Evolutionary conservation across 2,329 filamentous ascomycete genomes (phyloP).

Genomic region (Neonectria neomacrospora): DNA sequence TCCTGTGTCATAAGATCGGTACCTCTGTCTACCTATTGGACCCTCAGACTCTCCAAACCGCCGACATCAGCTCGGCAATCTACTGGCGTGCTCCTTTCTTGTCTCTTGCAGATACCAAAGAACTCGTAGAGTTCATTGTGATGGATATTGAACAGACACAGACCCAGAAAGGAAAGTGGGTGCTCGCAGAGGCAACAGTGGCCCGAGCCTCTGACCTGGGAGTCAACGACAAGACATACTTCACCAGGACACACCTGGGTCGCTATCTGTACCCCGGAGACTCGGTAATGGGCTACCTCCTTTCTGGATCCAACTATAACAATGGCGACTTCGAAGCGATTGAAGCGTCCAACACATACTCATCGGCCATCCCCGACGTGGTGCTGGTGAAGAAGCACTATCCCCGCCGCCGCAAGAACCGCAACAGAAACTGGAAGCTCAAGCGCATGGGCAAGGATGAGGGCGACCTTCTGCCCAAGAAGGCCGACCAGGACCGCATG

Average conservation of each 20-base stretch:
- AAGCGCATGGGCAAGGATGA: conserved; percentile 94
- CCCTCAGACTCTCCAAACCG: conserved; percentile 88
- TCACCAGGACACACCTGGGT: conserved; percentile 90
- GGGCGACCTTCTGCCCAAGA: conserved; percentile 85
- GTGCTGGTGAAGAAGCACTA: conserved; percentile 98
- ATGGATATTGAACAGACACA: conserved; percentile 91
- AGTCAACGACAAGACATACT: conserved; percentile 86
- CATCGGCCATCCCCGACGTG: conserved; percentile 86
- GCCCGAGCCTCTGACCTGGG: conserved; percentile 89
- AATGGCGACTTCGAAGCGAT: conserved; percentile 85
- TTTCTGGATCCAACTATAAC: conserved; percentile 93
- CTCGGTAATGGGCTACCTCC: conserved; percentile 92
- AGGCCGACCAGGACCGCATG: conserved; percentile 87
- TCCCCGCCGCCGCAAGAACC: conserved; percentile 81
- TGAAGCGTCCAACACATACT: conserved; percentile 80
- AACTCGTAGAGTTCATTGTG: conserved; percentile 91
- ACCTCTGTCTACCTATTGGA: conserved; percentile 92
- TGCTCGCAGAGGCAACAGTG: conserved; percentile 88
- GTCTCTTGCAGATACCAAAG: conserved; percentile 83
- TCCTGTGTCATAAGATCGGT: conserved; percentile 87
- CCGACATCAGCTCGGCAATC: conserved; percentile 81
- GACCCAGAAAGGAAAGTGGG: conserved; percentile 80
- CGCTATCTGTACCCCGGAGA: conserved; percentile 88
- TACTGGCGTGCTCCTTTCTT: conserved; percentile 94
- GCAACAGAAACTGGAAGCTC: conserved; percentile 89